phyloP scores from a whole-genome alignment of 2,329 filamentous ascomycete genomes.

The Coniochaeta ligniaria region DNA sequence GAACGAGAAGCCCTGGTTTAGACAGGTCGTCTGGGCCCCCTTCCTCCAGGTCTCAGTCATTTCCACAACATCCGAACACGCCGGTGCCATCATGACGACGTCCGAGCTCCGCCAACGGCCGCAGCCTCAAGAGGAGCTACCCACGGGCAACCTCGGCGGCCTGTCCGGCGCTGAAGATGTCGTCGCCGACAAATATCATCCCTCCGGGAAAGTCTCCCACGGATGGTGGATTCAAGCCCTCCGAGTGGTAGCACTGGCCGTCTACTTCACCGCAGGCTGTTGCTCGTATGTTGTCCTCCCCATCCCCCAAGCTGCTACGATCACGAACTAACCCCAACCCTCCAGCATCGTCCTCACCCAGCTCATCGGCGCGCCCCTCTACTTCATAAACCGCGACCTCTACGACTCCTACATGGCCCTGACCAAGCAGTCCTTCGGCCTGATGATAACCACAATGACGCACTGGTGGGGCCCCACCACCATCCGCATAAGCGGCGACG shows the following conservation, averaged over 20 bases:
- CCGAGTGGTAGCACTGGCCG: slow-evolving; percentile 40
- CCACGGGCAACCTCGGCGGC: slow-evolving; percentile 20
- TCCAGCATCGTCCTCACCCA: slow-evolving; percentile 62
- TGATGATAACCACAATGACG: slow-evolving; percentile 72
- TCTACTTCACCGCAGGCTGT: slow-evolving; percentile 45
- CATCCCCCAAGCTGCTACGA: background rate
- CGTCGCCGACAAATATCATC: slow-evolving; percentile 7
- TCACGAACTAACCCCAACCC: background rate
- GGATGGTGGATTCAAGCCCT: slow-evolving; percentile 40
- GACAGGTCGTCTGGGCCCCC: background rate
- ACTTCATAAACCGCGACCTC: slow-evolving; percentile 66
- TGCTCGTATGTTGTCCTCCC: slow-evolving; percentile 33
- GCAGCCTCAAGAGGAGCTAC: slow-evolving; percentile 16
- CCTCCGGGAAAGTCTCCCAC: slow-evolving; percentile 46
- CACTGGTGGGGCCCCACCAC: slow-evolving; percentile 83
- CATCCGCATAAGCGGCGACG: slow-evolving; percentile 77
- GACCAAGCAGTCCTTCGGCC: slow-evolving; percentile 77
- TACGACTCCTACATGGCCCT: slow-evolving; percentile 84
- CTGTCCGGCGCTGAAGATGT: slow-evolving; percentile 5
- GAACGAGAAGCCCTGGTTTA: background rate
- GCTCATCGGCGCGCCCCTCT: slow-evolving; percentile 68
- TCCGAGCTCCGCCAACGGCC: slow-evolving; percentile 27
- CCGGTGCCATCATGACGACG: slow-evolving; percentile 7
- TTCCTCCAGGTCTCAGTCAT: background rate
- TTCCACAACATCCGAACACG: background rate